Evolutionary conservation across 345 rosid genomes (phyloP).

Genomic region (Boechera retrofracta): DNA sequence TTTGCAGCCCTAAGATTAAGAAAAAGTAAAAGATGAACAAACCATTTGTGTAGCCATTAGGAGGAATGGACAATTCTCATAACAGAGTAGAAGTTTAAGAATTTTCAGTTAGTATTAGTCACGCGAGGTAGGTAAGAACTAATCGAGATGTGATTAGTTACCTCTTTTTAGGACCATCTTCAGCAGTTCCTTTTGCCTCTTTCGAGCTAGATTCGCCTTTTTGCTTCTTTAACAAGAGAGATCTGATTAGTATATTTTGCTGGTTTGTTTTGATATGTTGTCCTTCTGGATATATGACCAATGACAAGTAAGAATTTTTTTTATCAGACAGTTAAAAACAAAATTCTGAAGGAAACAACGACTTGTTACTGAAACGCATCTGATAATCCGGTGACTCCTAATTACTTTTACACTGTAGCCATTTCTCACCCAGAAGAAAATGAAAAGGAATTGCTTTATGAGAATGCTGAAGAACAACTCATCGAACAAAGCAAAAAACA

Average conservation of each 20-base stretch:
- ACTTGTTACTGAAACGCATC: constrained; percentile 3
- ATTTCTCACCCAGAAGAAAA: constrained; percentile 4
- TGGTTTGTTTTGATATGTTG: constrained; percentile 87
- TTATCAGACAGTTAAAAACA: no score
- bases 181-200: constrained; percentile 56
- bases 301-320: constrained; percentile 1
- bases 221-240: constrained; percentile 75
- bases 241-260: constrained; percentile 88
- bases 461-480: neutral
- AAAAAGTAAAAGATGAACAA: constrained; percentile 10
- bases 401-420: neutral
- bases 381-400: neutral
- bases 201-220: constrained; percentile 68
- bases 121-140: neutral
- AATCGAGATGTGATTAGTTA: constrained; percentile 18
- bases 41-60: neutral
- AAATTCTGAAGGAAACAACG: neutral
- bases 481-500: neutral
- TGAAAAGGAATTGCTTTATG: neutral
- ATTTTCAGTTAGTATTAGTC: neutral
- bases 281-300: constrained; percentile 54
- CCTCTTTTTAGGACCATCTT: constrained; percentile 84
- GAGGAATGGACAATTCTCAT: neutral
- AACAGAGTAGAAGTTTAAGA: neutral
- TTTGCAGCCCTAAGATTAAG: constrained; percentile 63